Evolutionary conservation across 208 protist genomes (phyloP).

Genomic region (Crithidia thermophila): DNA sequence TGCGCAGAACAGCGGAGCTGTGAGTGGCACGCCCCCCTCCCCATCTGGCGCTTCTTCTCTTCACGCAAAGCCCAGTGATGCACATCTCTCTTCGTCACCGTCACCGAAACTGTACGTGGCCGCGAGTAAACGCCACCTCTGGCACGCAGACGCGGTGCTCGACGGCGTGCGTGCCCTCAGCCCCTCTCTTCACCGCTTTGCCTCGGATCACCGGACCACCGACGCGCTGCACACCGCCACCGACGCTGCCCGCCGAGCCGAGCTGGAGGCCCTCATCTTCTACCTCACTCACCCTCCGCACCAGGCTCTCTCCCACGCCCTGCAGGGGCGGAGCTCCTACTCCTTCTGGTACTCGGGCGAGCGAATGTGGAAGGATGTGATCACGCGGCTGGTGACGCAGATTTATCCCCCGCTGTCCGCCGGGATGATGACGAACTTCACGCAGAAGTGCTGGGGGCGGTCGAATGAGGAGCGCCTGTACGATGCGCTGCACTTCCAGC

Average conservation of each 20-base stretch:
- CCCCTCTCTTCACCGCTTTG: slow-evolving; percentile 60
- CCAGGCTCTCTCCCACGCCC: slow-evolving; percentile 68
- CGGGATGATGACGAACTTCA: slow-evolving; percentile 92
- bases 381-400: slow-evolving; percentile 68
- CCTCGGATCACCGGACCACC: slow-evolving; percentile 41
- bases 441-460: slow-evolving; percentile 91
- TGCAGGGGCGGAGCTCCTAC: slow-evolving; percentile 65
- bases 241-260: slow-evolving; percentile 74
- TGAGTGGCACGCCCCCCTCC: background rate
- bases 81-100: too few species aligned
- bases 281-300: slow-evolving; percentile 72
- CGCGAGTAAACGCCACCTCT: background rate
- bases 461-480: slow-evolving; percentile 88
- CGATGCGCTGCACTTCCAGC: slow-evolving; percentile 75
- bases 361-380: slow-evolving; percentile 81
- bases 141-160: slow-evolving; percentile 21
- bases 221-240: slow-evolving; percentile 81
- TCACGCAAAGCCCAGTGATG: too few species aligned
- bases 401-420: slow-evolving; percentile 74
- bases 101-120: too few species aligned
- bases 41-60: too few species aligned
- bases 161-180: slow-evolving; percentile 27
- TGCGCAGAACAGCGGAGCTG: background rate
- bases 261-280: slow-evolving; percentile 77
- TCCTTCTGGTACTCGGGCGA: slow-evolving; percentile 86